These are phyloP conservation scores for Dalbergia cochinchinensis DNA, from an alignment of 306 rosid genomes.

Conservation along the genomic window DNA sequence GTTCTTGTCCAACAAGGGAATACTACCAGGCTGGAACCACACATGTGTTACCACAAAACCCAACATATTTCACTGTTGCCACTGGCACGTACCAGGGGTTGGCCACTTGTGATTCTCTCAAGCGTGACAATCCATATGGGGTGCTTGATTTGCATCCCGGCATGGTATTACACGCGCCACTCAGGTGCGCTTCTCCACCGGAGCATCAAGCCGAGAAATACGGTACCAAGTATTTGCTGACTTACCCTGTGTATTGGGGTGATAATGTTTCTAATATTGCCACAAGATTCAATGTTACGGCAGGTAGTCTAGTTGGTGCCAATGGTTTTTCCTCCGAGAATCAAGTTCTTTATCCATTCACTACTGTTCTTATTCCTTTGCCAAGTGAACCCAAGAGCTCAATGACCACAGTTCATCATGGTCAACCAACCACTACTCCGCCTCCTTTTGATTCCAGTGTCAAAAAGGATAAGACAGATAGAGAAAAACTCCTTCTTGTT, in stretches of 20 bases:
- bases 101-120: slow-evolving; percentile 67
- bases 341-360: slow-evolving; percentile 42
- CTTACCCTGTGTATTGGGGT: slow-evolving; percentile 54
- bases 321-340: slow-evolving; percentile 55
- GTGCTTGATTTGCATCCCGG: slow-evolving; percentile 45
- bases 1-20: slow-evolving; percentile 57
- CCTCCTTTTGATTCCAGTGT: slow-evolving; percentile 2
- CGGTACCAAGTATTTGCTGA: slow-evolving; percentile 60
- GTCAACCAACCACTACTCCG: not conserved
- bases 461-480: slow-evolving; percentile 6
- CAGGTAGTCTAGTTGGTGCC: slow-evolving; percentile 52
- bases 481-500: not conserved
- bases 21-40: slow-evolving; percentile 60
- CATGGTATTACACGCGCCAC: slow-evolving; percentile 62
- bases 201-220: slow-evolving; percentile 40
- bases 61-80: slow-evolving; percentile 53
- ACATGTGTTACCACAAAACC: not conserved
- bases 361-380: slow-evolving; percentile 74
- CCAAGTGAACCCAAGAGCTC: slow-evolving; percentile 53
- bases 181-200: slow-evolving; percentile 80
- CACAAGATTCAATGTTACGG: slow-evolving; percentile 54
- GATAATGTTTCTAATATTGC: slow-evolving; percentile 56
- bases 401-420: slow-evolving; percentile 40
- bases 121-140: slow-evolving; percentile 51
- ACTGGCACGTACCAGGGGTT: slow-evolving; percentile 61